Evolutionary conservation across 2,329 filamentous ascomycete species (phyloP), one percentile per base, ranked within the genome.

Genomic region (Talaromyces piceae): DNA sequence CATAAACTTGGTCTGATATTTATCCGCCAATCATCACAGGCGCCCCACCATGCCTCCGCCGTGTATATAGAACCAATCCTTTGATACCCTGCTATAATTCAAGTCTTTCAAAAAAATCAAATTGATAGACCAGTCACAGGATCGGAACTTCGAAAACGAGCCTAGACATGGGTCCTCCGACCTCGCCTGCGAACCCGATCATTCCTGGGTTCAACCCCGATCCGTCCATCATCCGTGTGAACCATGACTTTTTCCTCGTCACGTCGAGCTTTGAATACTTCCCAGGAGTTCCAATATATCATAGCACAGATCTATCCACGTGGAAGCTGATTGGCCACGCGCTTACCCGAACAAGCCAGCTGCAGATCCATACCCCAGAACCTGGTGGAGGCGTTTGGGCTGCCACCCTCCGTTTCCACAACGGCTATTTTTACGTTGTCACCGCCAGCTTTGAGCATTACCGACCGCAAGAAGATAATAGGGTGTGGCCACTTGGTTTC

Each of bases 161-260:
- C 12, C 16, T 9, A 20, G 20, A 31, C 16, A 37, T 37, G 33
- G 16, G 16, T 20, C 7, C 16, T 20, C 16, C 33, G 33, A 20
- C 4, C 16, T 18, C 43, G n/a, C 50, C 41, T 27, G 26, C 41
- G 33, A 77, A 77, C 56, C 74, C 73, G 1, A 70, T 76, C 23
- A 56, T 77, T 2, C 69, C 74, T 3, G 74, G 73, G 11, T 77
- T 71, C 48, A 65, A 73, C 47, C 69, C 73, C 0, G 73, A 76
- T 54, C 73, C 73, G 1, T 72, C 67, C 41, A 73, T 73, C 51
- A 66, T 72, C 20, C 66, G 69, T 37, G 69, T 75, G 5, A 57
- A 62, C 28, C 57, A 66, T 22, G 72, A 68, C 0, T 73, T 71
- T 57, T 76, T 73, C 59, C 73, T 73, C 47, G 71, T 70, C 1